A percentile compares a stretch with the other conserved stretches of the same genome.
Conservation (phyloP, 352 stramenopile species). For the Phytophthora crassamura region DNA sequence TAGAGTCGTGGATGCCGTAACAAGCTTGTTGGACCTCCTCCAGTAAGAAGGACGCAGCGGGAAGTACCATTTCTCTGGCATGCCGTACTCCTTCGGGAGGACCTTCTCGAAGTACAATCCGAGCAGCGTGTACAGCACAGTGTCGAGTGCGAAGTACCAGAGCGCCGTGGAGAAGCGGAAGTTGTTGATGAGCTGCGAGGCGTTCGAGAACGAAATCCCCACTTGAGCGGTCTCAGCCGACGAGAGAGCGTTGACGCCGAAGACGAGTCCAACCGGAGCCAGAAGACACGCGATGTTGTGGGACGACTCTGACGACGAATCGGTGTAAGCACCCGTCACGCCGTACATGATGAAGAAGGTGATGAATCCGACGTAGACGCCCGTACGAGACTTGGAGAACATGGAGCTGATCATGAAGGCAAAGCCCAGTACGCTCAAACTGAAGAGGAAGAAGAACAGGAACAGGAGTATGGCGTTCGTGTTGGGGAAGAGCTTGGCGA, state of each 20-base stretch:
- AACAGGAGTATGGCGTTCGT: conserved; percentile 39
- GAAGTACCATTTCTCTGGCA: conserved; percentile 87
- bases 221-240: conserved; percentile 54
- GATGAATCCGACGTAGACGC: conserved; percentile 45
- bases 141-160: conserved; percentile 79
- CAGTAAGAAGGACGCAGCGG: conserved; percentile 79
- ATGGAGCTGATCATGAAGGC: conserved; percentile 46
- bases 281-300: conserved; percentile 56
- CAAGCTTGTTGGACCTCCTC: conserved; percentile 61
- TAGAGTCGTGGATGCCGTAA: conserved; percentile 59
- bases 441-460: conserved; percentile 41
- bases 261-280: conserved; percentile 38
- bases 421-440: conserved; percentile 39
- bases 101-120: conserved; percentile 90
- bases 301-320: conserved; percentile 42
- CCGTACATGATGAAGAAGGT: conserved; percentile 44
- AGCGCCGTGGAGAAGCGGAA: conserved; percentile 49
- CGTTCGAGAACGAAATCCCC: conserved; percentile 53
- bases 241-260: conserved; percentile 61
- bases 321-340: conserved; percentile 53
- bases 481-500: conserved; percentile 39
- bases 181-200: conserved; percentile 40
- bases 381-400: conserved; percentile 43
- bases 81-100: conserved; percentile 78
- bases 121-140: conserved; percentile 84